Conservation (phyloP, 2,329 filamentous ascomycete species). For the Aspergillus candidus region DNA sequence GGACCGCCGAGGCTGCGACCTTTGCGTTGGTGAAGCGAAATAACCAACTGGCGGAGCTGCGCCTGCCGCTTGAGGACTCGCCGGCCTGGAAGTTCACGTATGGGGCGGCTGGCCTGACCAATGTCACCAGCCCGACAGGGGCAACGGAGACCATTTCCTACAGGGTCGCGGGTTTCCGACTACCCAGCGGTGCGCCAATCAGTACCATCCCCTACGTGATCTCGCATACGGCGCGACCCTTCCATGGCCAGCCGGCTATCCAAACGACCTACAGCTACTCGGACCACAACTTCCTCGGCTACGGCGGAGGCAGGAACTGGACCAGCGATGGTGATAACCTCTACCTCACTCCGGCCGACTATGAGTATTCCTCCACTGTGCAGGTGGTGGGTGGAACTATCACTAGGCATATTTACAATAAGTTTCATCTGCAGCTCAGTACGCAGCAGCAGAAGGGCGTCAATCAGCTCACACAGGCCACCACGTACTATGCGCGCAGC, state of each 20-base stretch:
- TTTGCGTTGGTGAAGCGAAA: background rate
- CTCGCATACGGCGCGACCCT: background rate
- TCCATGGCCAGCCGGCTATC: conserved; percentile 1
- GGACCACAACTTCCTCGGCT: conserved; percentile 4
- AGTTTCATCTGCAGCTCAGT: conserved; percentile 3
- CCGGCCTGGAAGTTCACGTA: conserved; percentile 4
- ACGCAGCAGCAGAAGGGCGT: background rate
- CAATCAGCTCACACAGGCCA: background rate
- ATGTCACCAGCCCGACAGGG: conserved; percentile 2
- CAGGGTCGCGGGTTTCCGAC: background rate
- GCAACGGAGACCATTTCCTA: background rate
- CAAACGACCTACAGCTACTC: conserved; percentile 3
- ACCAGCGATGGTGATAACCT: conserved; percentile 1
- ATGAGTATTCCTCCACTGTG: conserved; percentile 1
- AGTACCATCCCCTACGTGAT: conserved; percentile 1
- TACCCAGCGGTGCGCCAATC: background rate
- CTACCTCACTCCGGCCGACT: background rate
- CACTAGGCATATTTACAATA: conserved; percentile 4
- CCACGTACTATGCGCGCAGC: background rate
- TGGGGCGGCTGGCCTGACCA: background rate
- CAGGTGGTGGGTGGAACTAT: conserved; percentile 1
- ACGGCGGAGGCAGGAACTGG: conserved; percentile 1
- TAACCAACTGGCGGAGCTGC: background rate
- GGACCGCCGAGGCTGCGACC: background rate
- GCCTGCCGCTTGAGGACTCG: background rate